Base-by-base conservation (phyloP, 441 rosid species). In the Eruca vesicaria region DNA sequence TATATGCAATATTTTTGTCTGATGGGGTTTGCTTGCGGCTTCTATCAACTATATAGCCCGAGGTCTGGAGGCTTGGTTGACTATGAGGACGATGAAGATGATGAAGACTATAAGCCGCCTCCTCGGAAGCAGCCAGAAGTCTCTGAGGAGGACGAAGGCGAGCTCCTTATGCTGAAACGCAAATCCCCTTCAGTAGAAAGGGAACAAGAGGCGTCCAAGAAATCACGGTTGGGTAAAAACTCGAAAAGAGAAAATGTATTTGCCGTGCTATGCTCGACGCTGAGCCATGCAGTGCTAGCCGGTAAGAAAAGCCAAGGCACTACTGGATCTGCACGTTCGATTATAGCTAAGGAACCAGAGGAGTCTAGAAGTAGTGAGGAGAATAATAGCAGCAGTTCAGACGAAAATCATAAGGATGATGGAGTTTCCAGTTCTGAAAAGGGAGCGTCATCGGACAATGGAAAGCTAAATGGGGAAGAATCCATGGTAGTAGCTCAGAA, bases 31-130 rank as follows among this genome's bases (percentile, higher is more conserved):
- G 33, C 53, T 63, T 9, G 64, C 62, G 72, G n/a, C 19, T 71
- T 21, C 11, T 57, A 10, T 81, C 67, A 41, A 61, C 58, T 62
- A 41, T 76, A 9, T 71, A 88, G 94, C 74, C 88, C 86, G 48
- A 87, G 96, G 79, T 81, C 94, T 55, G 90, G 89, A 35, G 97
- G 97, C 41, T 83, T 96, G 79, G 99, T 94, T 68, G 99, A 94
- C 79, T 96, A 96, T 52, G 99, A 92, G 11, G 97, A 93, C 32
- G 99, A 96, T 29, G 98, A 93, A 60, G 99, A 93, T 59, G 99
- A 96, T 23, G 95, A 90, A 77, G 96, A 90, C 73, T 92, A 89
- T 78, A 90, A 81, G 72, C 97, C 98, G 19, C 98, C 98, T 62
- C 98, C 95, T 5, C 84, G 80, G 84, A 92, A 87, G 84, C 95